Percentiles rank a stretch among this genome's conserved stretches.
Evolutionary conservation across 2,329 filamentous ascomycete genomes (phyloP).

Genomic region (Colletotrichum melonis): DNA sequence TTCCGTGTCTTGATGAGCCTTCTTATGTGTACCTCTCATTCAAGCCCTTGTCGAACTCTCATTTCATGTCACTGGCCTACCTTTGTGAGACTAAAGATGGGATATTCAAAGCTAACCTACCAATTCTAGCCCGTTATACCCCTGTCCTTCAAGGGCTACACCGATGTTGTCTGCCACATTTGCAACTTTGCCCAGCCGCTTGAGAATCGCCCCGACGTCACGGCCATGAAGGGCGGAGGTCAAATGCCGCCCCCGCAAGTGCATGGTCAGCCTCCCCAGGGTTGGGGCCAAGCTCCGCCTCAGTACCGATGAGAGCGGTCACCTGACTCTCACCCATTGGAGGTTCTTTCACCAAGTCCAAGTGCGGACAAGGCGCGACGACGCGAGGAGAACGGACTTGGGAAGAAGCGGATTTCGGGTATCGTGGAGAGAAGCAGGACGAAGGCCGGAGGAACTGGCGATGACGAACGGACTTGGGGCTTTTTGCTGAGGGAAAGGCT

Average conservation of each 20-base stretch:
- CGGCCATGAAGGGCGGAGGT: constrained; percentile 60
- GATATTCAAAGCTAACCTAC: constrained; percentile 10
- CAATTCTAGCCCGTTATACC: constrained; percentile 72
- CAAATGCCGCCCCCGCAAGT: constrained; percentile 45
- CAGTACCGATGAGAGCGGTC: constrained; percentile 28
- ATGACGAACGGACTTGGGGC: not conserved
- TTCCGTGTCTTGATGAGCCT: not conserved
- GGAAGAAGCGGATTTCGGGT: not conserved
- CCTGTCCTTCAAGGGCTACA: constrained; percentile 73
- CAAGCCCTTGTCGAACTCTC: not conserved
- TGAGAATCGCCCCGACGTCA: constrained; percentile 66
- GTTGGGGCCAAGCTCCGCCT: constrained; percentile 43
- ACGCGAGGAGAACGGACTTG: not conserved
- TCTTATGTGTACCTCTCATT: not conserved
- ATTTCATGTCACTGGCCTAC: not conserved
- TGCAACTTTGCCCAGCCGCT: constrained; percentile 81
- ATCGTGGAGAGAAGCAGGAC: not conserved
- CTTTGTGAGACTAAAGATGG: not conserved
- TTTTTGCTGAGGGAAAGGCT: not conserved
- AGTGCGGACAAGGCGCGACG: not conserved
- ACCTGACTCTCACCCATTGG: not conserved
- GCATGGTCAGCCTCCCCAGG: constrained; percentile 47
- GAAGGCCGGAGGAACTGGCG: not conserved
- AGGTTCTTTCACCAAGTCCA: not conserved
- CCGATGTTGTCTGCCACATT: constrained; percentile 78